Evolutionary conservation across 2,329 filamentous ascomycete genomes (phyloP).

Genomic region (Sarocladium brachiariae): DNA sequence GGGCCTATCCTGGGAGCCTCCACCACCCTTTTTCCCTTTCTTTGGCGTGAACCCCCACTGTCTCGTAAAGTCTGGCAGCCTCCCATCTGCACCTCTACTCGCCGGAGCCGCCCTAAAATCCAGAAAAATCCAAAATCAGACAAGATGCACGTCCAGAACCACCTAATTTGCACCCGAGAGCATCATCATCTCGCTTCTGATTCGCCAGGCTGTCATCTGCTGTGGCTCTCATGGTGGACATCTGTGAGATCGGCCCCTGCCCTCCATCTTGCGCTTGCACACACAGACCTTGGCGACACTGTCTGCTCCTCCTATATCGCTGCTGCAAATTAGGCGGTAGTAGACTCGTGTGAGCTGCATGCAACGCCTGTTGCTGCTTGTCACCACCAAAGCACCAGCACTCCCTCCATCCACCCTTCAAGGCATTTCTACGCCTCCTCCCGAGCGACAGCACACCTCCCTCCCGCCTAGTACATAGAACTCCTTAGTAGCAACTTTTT

Average conservation of each 20-base stretch:
- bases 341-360: no score
- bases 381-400: background rate
- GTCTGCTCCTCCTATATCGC: background rate
- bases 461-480: slow-evolving; percentile 7
- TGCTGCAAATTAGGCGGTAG: no score
- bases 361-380: background rate
- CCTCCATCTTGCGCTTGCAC: slow-evolving; percentile 1
- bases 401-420: background rate
- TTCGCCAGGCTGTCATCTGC: background rate
- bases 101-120: slow-evolving; percentile 3
- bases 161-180: background rate
- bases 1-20: background rate
- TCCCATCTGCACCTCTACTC: background rate
- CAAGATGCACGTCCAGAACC: background rate
- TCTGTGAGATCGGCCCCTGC: slow-evolving; percentile 9
- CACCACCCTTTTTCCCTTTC: background rate
- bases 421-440: slow-evolving; percentile 9
- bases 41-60: slow-evolving; percentile 1
- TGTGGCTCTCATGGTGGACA: background rate
- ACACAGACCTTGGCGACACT: slow-evolving; percentile 5
- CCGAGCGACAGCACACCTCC: slow-evolving; percentile 10
- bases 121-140: background rate
- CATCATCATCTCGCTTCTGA: background rate
- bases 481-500: slow-evolving; percentile 2
- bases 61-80: background rate